phyloP scores from a whole-genome alignment of 2,329 filamentous ascomycete genomes.

The Aspergillus chevalieri region DNA sequence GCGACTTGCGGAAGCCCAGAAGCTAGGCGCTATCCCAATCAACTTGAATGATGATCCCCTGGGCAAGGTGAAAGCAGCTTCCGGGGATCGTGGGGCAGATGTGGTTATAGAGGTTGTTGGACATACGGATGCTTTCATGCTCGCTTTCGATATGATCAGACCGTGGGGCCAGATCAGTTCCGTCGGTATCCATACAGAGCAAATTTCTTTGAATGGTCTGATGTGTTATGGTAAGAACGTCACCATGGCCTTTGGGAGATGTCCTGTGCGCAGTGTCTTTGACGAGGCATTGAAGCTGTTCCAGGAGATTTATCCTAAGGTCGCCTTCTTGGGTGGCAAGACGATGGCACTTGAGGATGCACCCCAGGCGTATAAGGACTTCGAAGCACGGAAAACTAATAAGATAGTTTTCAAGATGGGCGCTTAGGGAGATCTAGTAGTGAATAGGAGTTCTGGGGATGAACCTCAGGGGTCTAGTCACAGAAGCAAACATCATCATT shows the following conservation, averaged over 20 bases:
- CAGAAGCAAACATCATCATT: too few species aligned
- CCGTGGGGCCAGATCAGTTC: constrained; percentile 64
- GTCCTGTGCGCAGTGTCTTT: background rate
- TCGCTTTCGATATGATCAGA: constrained; percentile 60
- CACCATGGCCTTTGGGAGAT: background rate
- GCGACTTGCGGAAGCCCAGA: constrained; percentile 62
- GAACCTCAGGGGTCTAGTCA: too few species aligned
- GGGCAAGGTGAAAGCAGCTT: constrained; percentile 63
- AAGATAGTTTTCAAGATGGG: background rate
- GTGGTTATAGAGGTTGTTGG: constrained; percentile 70
- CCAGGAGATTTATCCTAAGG: background rate
- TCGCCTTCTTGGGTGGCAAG: background rate
- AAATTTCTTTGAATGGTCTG: constrained; percentile 20
- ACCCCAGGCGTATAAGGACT: background rate
- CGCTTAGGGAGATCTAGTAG: background rate
- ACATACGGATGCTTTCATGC: constrained; percentile 56
- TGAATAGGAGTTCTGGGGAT: too few species aligned
- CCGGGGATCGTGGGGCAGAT: constrained; percentile 71
- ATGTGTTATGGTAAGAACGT: background rate
- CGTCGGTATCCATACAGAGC: constrained; percentile 61
- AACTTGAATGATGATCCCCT: constrained; percentile 63
- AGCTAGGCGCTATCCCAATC: constrained; percentile 68
- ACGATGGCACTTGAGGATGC: background rate
- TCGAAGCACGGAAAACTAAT: background rate
- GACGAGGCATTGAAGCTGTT: background rate